phyloP scores from a whole-genome alignment of 2,329 filamentous ascomycete species.

The Paradendryphiella salina region DNA sequence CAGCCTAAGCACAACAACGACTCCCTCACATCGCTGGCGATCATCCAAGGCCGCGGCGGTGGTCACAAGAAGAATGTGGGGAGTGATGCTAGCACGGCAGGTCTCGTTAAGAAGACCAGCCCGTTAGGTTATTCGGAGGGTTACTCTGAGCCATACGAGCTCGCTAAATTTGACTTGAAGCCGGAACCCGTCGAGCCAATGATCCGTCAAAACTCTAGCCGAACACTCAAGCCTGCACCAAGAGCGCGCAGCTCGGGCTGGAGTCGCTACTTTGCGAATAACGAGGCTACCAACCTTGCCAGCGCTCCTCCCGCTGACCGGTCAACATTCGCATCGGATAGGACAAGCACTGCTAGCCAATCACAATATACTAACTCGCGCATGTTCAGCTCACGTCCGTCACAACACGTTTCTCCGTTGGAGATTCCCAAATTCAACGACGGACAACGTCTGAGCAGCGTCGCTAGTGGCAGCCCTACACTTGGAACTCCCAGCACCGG shows the following conservation, averaged over 20 bases:
- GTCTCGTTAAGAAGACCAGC: conserved; percentile 60
- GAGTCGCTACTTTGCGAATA: conserved; percentile 78
- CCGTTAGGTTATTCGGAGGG: conserved; percentile 46
- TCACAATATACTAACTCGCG: conserved; percentile 57
- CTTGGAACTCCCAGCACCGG: conserved; percentile 61
- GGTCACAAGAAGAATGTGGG: conserved; percentile 55
- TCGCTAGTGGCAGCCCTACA: conserved; percentile 70
- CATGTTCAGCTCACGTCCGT: conserved; percentile 62
- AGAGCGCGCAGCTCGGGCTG: conserved; percentile 67
- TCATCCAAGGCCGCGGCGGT: conserved; percentile 59
- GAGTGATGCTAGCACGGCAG: conserved; percentile 64
- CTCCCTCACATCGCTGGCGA: conserved; percentile 52
- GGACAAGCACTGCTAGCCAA: conserved; percentile 46
- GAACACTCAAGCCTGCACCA: conserved; percentile 24
- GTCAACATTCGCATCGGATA: conserved; percentile 45
- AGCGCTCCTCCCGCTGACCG: conserved; percentile 65
- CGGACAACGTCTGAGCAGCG: conserved; percentile 65
- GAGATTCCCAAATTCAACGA: conserved; percentile 54
- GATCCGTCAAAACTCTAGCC: conserved; percentile 45
- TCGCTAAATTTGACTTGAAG: conserved; percentile 51
- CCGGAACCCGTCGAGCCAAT: conserved; percentile 40
- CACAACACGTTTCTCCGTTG: conserved; percentile 71
- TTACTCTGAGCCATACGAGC: conserved; percentile 49
- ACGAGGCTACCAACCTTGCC: conserved; percentile 60
- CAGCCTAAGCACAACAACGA: conserved; percentile 41